phyloP scores from a whole-genome alignment of 176 grass and related monocot genomes.

The Avena eriantha region DNA sequence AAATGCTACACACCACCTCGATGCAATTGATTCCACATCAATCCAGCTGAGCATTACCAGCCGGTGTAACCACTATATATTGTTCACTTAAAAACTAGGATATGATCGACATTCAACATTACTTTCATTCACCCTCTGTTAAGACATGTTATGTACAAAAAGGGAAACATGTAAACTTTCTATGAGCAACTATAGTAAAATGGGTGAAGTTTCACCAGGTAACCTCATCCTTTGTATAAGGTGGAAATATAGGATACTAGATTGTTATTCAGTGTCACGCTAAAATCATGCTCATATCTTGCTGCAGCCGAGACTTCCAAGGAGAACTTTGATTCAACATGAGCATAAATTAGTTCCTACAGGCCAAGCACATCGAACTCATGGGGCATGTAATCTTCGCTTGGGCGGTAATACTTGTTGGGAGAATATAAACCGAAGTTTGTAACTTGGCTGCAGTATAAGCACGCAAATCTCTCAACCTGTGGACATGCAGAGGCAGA shows the following conservation, averaged over 20 bases:
- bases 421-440: conserved; percentile 86
- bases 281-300: conserved; percentile 39
- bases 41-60: background rate
- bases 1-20: background rate
- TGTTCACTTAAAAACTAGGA: background rate
- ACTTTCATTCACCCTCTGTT: conserved; percentile 20
- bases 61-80: background rate
- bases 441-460: conserved; percentile 95
- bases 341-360: conserved; percentile 19
- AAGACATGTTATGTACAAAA: conserved; percentile 36
- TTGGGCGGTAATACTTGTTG: conserved; percentile 94
- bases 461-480: conserved; percentile 97
- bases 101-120: conserved; percentile 12
- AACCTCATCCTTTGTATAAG: background rate
- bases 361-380: conserved; percentile 89
- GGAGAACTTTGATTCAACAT: background rate
- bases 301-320: conserved; percentile 6
- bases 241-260: conserved; percentile 7
- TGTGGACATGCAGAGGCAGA: conserved; percentile 32
- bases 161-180: conserved; percentile 18
- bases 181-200: conserved; percentile 40
- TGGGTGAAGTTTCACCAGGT: conserved; percentile 31
- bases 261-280: conserved; percentile 25
- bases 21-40: background rate
- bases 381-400: conserved; percentile 99